Conservation (phyloP, 2,329 filamentous ascomycete genomes). For the Trichoderma sp. region DNA sequence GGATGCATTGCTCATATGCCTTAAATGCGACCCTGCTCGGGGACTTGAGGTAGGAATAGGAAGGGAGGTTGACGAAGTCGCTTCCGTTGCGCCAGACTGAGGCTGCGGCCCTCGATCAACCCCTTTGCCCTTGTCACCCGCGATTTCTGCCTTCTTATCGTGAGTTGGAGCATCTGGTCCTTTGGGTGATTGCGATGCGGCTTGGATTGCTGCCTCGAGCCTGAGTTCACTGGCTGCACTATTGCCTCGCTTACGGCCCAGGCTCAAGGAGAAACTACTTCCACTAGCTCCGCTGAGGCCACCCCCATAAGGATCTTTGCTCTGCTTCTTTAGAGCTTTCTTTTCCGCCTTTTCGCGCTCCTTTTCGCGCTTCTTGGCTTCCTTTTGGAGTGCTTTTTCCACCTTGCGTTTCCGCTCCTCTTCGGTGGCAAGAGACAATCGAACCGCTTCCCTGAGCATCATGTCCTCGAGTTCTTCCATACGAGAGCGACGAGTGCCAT, state of each 20-base stretch:
- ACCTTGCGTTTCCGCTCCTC: slow-evolving; percentile 89
- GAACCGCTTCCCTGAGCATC: slow-evolving; percentile 98
- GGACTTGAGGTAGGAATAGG: slow-evolving; percentile 56
- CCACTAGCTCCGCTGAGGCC: slow-evolving; percentile 54
- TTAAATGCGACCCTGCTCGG: slow-evolving; percentile 70
- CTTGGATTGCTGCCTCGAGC: slow-evolving; percentile 57
- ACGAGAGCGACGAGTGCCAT: slow-evolving; percentile 50
- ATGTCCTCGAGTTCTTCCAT: slow-evolving; percentile 93
- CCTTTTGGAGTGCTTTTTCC: slow-evolving; percentile 59
- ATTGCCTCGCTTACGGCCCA: slow-evolving; percentile 63
- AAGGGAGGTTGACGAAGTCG: slow-evolving; percentile 46
- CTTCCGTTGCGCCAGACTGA: slow-evolving; percentile 34
- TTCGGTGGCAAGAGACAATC: slow-evolving; percentile 86
- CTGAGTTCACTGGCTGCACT: slow-evolving; percentile 63
- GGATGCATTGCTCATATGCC: slow-evolving; percentile 85
- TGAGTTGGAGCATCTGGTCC: slow-evolving; percentile 34
- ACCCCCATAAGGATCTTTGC: slow-evolving; percentile 43
- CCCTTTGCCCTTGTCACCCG: slow-evolving; percentile 67
- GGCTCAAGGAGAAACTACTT: slow-evolving; percentile 66
- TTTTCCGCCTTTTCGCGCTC: slow-evolving; percentile 82
- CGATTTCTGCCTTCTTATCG: slow-evolving; percentile 40
- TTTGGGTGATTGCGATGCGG: slow-evolving; percentile 43
- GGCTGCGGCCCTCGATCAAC: slow-evolving; percentile 58
- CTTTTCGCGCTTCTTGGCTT: slow-evolving; percentile 83
- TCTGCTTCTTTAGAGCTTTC: slow-evolving; percentile 70